Base-by-base conservation (phyloP, 495 filamentous ascomycete genomes). In the Pseudevernia furfuracea region DNA sequence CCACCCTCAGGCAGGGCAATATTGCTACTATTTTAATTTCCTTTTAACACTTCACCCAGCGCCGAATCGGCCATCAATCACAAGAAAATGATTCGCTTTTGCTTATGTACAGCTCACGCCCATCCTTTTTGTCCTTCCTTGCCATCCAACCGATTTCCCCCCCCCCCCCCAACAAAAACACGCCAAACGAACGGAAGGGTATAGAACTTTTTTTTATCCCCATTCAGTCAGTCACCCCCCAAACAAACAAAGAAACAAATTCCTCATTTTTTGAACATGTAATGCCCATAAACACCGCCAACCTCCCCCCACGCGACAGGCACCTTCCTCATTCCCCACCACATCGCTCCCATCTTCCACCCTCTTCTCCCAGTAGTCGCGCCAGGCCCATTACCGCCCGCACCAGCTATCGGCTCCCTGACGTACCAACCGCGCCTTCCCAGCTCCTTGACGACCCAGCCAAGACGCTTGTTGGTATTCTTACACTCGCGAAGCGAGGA, bases 331-430 rank as follows among this genome's bases (percentile, higher is more conserved):
- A 90, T 91, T 21, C 91, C 91, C 90, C 91, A 94, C 77, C 84
- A 87, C 64, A 83, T 82, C n/a, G 89, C 90, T 17, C 91, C 91
- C 89, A 91, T 89, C 78, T 96, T 96, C 91, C 91, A 96, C 61
- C 72, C 70, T 36, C 88, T 80, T 39, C 80, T 74, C 9, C 87
- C 87, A 28, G 71, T 70, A 62, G 68, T 71, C 70, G 80, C 77
- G 11, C 70, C 59, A 4, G 15, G 0, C 62, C 73, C 70, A 53
- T 68, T 66, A 21, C 68, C 68, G 21, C 58, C 56, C 53, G 71
- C 71, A 44, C 83, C 75, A 43, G 80, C 76, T 23, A 70, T 23
- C 39, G 71, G 68, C 55, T 82, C 80, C 9, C 84, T 77, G 10
- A 86, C 88, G 68, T 78, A 94, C 90, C 78, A 93, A 67, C 87